A percentile compares a stretch with the other conserved stretches of the same genome.
Conservation (phyloP, 2,329 filamentous ascomycete genomes). For the Monosporascus sp. region DNA sequence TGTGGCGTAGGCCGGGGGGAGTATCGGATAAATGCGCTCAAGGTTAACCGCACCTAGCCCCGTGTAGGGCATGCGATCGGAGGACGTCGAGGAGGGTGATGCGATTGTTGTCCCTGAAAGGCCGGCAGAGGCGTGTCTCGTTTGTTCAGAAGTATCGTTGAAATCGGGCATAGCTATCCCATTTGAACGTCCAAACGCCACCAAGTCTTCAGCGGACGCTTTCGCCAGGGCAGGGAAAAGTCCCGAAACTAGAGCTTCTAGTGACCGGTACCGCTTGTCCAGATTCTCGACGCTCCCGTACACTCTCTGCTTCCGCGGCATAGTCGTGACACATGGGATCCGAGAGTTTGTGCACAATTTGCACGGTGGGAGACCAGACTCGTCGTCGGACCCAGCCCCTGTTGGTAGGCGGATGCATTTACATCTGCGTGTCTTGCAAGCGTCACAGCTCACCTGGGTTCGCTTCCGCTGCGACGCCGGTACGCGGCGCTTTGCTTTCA, state of each 20-base stretch:
- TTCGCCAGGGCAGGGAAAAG: conserved; percentile 33
- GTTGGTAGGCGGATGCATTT: conserved; percentile 25
- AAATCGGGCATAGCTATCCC: conserved; percentile 31
- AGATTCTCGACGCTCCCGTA: conserved; percentile 42
- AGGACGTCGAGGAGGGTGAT: not conserved
- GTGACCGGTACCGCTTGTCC: conserved; percentile 35
- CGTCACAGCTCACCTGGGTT: conserved; percentile 30
- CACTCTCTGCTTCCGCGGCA: conserved; percentile 38
- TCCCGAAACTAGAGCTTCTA: conserved; percentile 36
- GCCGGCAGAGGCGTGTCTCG: not conserved
- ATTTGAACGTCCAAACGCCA: conserved; percentile 32
- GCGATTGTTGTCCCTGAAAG: not conserved
- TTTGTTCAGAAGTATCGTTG: conserved; percentile 2
- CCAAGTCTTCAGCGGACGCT: conserved; percentile 31
- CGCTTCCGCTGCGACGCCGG: conserved; percentile 28
- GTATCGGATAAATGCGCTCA: conserved; percentile 7
- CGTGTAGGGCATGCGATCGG: not conserved
- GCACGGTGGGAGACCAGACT: conserved; percentile 24
- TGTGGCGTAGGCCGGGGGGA: conserved; percentile 12
- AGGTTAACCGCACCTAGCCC: conserved; percentile 6
- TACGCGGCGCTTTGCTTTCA: conserved; percentile 26
- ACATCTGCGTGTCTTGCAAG: conserved; percentile 31
- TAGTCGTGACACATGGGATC: conserved; percentile 35
- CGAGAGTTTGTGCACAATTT: conserved; percentile 33
- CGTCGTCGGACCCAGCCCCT: not conserved